These are phyloP conservation scores for Phytophthora multivora DNA, from an alignment of 352 stramenopile genomes.

Conservation along the genomic window DNA sequence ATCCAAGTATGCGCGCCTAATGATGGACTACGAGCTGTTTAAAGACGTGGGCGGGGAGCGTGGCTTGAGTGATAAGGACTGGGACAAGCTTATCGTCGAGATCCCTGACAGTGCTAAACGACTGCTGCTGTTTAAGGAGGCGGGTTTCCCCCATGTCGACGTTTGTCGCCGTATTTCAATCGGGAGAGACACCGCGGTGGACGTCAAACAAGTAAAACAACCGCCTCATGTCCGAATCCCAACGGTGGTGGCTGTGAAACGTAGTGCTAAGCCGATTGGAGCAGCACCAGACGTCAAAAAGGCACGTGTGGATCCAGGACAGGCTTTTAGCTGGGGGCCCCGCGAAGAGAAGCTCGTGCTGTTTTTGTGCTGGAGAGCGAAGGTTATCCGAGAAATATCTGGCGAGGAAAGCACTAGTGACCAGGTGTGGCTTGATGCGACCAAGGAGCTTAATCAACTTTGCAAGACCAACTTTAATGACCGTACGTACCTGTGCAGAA, in stretches of 20 bases:
- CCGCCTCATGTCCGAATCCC: background rate
- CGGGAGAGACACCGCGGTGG: constrained; percentile 12
- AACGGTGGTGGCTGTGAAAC: background rate
- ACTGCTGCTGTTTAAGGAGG: constrained; percentile 27
- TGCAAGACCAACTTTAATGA: constrained; percentile 21
- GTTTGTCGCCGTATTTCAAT: constrained; percentile 24
- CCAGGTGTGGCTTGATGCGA: constrained; percentile 21
- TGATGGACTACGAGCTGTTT: constrained; percentile 43
- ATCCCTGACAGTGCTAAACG: constrained; percentile 23
- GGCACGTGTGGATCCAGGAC: background rate
- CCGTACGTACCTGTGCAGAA: background rate
- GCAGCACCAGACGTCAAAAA: constrained; percentile 13
- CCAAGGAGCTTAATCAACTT: constrained; percentile 31
- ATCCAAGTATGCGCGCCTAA: constrained; percentile 36
- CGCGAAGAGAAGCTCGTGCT: constrained; percentile 33
- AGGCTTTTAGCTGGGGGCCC: background rate
- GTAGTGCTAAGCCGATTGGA: background rate
- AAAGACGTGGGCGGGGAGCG: constrained; percentile 23
- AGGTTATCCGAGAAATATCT: constrained; percentile 14
- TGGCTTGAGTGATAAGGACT: constrained; percentile 19
- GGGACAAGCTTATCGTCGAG: constrained; percentile 31
- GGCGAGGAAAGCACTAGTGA: constrained; percentile 23
- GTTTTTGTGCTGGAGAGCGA: constrained; percentile 33
- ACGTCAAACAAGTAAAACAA: background rate
- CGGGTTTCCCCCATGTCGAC: constrained; percentile 25